Evolutionary conservation across 2,329 filamentous ascomycete species (phyloP).

Genomic region (Calycina herbarum): DNA sequence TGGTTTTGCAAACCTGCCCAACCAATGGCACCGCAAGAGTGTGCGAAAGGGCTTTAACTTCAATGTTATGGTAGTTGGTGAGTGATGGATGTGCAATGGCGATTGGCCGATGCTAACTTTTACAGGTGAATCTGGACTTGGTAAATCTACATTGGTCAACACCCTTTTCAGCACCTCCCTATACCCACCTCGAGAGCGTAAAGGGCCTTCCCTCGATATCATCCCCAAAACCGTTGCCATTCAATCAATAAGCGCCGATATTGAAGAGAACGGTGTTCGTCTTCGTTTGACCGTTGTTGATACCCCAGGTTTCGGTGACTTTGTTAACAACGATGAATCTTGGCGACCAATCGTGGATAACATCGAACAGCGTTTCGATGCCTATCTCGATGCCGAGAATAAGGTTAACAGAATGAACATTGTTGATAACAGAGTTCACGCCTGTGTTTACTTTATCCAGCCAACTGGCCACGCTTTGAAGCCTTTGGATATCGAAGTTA

Average conservation of each 20-base stretch:
- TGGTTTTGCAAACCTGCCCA: constrained; percentile 96
- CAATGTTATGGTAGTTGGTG: constrained; percentile 99
- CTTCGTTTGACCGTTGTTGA: constrained; percentile 96
- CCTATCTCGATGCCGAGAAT: constrained; percentile 98
- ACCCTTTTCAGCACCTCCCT: constrained; percentile 99
- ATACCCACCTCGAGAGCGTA: constrained; percentile 98
- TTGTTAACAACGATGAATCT: constrained; percentile 99
- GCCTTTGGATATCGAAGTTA: constrained; percentile 98
- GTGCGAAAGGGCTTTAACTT: constrained; percentile 99
- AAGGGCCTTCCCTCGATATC: constrained; percentile 94
- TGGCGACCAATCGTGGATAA: constrained; percentile 99
- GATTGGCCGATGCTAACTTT: constrained; percentile 23
- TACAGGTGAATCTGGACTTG: constrained; percentile 94
- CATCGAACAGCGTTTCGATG: constrained; percentile 98
- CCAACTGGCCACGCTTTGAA: constrained; percentile 97
- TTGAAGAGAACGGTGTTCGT: constrained; percentile 97
- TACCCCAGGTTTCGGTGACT: constrained; percentile 97
- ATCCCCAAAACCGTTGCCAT: constrained; percentile 98
- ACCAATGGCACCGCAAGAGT: constrained; percentile 99
- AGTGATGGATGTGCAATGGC: constrained; percentile 43
- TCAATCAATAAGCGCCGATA: constrained; percentile 92
- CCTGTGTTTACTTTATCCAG: constrained; percentile 99
- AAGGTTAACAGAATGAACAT: constrained; percentile 99
- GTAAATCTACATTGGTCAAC: constrained; percentile 99
- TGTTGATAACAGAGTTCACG: constrained; percentile 97